Evolutionary conservation across 495 filamentous ascomycete genomes (phyloP).

Genomic region (Xeromyces bisporus): DNA sequence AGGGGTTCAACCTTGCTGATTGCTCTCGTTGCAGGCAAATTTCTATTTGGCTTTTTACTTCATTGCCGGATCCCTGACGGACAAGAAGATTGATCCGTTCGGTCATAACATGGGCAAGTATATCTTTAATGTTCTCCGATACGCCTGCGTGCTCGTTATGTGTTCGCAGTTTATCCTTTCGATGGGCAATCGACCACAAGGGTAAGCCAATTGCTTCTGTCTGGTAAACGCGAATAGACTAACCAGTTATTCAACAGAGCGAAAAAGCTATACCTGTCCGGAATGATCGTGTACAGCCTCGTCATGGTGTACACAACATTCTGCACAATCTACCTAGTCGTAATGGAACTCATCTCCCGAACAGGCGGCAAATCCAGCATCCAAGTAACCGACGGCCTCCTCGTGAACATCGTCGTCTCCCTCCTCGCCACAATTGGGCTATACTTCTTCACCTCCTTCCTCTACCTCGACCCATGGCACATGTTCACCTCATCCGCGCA

Average conservation of each 20-base stretch:
- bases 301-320: conserved; percentile 97
- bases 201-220: conserved; percentile 38
- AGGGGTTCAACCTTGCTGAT: neutral
- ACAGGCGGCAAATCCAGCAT: conserved; percentile 26
- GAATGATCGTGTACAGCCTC: conserved; percentile 71
- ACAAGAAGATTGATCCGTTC: conserved; percentile 72
- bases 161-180: conserved; percentile 92
- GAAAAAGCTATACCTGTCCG: conserved; percentile 73
- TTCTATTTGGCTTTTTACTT: conserved; percentile 99
- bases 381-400: conserved; percentile 62
- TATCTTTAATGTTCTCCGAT: conserved; percentile 76
- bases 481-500: conserved; percentile 91
- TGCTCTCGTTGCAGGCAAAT: conserved; percentile 46
- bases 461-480: conserved; percentile 98
- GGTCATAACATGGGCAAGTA: conserved; percentile 65
- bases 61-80: conserved; percentile 83
- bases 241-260: no score
- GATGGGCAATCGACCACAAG: conserved; percentile 97
- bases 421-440: conserved; percentile 76
- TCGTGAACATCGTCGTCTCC: conserved; percentile 90
- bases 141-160: conserved; percentile 72
- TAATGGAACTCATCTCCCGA: conserved; percentile 50
- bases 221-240: no score
- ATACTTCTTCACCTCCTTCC: conserved; percentile 89
- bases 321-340: conserved; percentile 68